Evolutionary conservation across 169 alveolate genomes (phyloP), one percentile per base, ranked within the genome.

Genomic region (Babesia microti): DNA sequence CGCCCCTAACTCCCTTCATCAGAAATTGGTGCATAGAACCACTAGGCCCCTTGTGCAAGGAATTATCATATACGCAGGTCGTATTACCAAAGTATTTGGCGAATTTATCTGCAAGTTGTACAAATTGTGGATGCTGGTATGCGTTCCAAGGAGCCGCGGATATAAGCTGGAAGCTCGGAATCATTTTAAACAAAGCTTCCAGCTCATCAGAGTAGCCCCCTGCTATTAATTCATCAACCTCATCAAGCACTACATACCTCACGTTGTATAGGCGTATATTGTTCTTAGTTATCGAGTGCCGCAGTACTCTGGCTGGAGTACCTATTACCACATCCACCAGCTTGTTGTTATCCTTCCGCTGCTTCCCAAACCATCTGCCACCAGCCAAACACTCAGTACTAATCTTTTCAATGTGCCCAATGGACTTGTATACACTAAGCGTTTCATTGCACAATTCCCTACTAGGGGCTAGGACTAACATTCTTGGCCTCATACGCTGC

Each of bases 281-380:
- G 26, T 61, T 61, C 12, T 27, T 39, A 52, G 41, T 49, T 22
- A 45, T 45, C 27, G 30, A 21, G n/a, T n/a, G n/a, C n/a, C n/a
- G n/a, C n/a, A n/a, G n/a, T 23, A 61, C 18, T 4, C 68, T 17
- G 0, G 41, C 63, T 18, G 74, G 74, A 6, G 68, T 61, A 14
- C 63, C 67, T 14, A 61, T 68, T n/a, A 61, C 74, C 4, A 61
- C 28, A 30, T 61, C 74, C 22, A 61, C 74, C 5, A 61, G 54
- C 32, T 61, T 37, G 24, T 61, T 54, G 18, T 36, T 23, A 15
- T 61, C 21, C 36, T 50, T 48, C 60, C 59, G 41, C 14, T 49
- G 63, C 14, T 17, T 41, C 1, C 57, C 58, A 33, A 28, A 33
- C 12, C 19, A 40, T 12, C 6, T 4, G n/a, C 68, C 74, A 6